Percentiles rank a stretch among this genome's conserved stretches.
Evolutionary conservation across 139 green algal genomes (phyloP).

Genomic region (Tetradesmus obliquus): DNA sequence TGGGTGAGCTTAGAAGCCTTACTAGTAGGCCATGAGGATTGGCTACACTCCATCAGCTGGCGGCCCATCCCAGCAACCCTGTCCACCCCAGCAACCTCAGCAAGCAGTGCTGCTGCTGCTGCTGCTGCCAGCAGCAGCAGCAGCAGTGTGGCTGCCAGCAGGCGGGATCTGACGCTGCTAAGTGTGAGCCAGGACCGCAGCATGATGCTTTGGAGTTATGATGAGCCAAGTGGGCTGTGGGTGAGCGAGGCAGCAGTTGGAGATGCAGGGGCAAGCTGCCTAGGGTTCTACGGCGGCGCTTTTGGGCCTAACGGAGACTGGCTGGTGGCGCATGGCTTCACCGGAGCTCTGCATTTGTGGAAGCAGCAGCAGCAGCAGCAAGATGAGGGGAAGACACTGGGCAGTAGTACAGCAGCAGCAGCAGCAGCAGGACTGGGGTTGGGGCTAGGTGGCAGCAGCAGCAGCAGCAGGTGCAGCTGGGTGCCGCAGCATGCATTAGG

Average conservation of each 20-base stretch:
- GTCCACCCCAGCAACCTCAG: constrained; percentile 27
- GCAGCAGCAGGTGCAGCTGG: constrained; percentile 62
- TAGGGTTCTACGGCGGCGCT: constrained; percentile 84
- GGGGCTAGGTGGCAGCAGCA: not conserved
- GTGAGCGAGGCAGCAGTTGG: constrained; percentile 87
- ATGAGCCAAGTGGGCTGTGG: constrained; percentile 84
- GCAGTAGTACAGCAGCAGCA: not conserved
- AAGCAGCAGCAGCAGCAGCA: constrained; percentile 28
- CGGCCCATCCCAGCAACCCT: constrained; percentile 45
- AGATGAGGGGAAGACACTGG: not conserved
- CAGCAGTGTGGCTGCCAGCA: not conserved
- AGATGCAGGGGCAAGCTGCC: constrained; percentile 80
- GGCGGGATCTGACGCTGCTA: constrained; percentile 74
- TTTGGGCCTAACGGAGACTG: constrained; percentile 67
- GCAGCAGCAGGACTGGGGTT: not conserved
- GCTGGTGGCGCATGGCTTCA: constrained; percentile 93
- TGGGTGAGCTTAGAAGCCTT: constrained; percentile 80
- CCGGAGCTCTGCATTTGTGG: constrained; percentile 95
- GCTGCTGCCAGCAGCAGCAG: not conserved
- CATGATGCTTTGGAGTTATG: constrained; percentile 93
- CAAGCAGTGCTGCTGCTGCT: constrained; percentile 4
- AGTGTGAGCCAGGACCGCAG: constrained; percentile 95
- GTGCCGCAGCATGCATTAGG: constrained; percentile 76
- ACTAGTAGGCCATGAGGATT: constrained; percentile 96
- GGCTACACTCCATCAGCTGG: constrained; percentile 91